phyloP scores from a whole-genome alignment of 1,139 yeast species.

The Sugiyamaella xylanicola region DNA sequence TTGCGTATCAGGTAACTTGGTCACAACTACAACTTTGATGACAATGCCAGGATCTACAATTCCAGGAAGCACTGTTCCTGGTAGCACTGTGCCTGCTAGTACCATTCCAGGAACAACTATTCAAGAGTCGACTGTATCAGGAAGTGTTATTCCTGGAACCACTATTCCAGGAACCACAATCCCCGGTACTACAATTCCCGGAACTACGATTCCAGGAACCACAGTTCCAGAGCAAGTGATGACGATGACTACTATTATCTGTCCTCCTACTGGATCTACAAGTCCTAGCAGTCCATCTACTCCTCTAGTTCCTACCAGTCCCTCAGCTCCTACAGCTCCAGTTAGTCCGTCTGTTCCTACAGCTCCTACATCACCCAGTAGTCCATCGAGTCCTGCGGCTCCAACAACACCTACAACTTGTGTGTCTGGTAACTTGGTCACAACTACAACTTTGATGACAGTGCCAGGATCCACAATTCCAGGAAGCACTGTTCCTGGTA shows the following conservation, averaged over 20 bases:
- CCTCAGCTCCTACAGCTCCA: not conserved
- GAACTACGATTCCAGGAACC: constrained; percentile 22
- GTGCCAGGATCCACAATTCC: constrained; percentile 27
- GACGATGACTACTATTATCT: constrained; percentile 16
- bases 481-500: constrained; percentile 17
- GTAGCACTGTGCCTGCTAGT: constrained; percentile 18
- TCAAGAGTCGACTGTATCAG: no score
- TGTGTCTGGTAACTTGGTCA: not conserved
- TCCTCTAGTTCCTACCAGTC: constrained; percentile 1
- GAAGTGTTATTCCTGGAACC: no score
- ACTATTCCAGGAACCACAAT: no score
- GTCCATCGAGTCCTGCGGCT: constrained; percentile 1
- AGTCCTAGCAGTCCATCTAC: not conserved
- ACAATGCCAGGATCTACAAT: not conserved
- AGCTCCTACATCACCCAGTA: not conserved
- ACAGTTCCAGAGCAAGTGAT: constrained; percentile 19
- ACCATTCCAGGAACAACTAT: no score
- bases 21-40: no score
- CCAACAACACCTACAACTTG: constrained; percentile 20
- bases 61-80: constrained; percentile 26
- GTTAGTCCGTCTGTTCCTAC: not conserved
- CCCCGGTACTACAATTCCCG: no score
- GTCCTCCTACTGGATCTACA: not conserved
- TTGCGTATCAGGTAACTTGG: no score
- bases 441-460: constrained; percentile 18